These are phyloP conservation scores for Citrus unshiu DNA, from an alignment of 345 rosid species.

Conservation along the genomic window DNA sequence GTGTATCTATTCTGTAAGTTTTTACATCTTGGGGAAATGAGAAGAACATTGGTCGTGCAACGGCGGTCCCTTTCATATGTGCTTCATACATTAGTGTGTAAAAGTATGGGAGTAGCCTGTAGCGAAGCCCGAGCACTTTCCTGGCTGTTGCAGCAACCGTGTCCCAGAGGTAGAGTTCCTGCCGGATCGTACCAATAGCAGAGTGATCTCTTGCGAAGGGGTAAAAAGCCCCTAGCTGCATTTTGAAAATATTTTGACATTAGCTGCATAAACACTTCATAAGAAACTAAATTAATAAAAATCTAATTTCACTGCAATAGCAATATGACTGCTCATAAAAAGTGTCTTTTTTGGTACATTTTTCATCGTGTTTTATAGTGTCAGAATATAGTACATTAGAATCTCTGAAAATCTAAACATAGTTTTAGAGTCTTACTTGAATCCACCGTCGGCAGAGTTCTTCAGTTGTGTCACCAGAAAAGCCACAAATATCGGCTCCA, in stretches of 20 bases:
- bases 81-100: conserved; percentile 34
- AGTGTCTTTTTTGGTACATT: not conserved
- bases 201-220: conserved; percentile 1
- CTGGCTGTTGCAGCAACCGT: not conserved
- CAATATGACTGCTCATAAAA: not conserved
- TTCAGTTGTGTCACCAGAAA: not conserved
- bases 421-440: not conserved
- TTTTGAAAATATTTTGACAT: not conserved
- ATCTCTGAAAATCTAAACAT: not conserved
- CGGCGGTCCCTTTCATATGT: not conserved
- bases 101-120: not conserved
- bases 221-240: conserved; percentile 1
- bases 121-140: conserved; percentile 1
- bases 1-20: not conserved
- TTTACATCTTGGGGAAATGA: not conserved
- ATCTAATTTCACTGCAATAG: not conserved
- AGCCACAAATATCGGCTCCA: conserved; percentile 9
- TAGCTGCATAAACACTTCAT: not conserved
- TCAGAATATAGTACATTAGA: not conserved
- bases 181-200: not conserved
- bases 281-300: not conserved
- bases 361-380: not conserved
- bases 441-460: conserved; percentile 7
- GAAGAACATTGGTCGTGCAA: not conserved
- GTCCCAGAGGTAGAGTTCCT: not conserved